Evolutionary conservation across 768 basidiomycete species (phyloP).

Genomic region (Tylopilus subfusipes): DNA sequence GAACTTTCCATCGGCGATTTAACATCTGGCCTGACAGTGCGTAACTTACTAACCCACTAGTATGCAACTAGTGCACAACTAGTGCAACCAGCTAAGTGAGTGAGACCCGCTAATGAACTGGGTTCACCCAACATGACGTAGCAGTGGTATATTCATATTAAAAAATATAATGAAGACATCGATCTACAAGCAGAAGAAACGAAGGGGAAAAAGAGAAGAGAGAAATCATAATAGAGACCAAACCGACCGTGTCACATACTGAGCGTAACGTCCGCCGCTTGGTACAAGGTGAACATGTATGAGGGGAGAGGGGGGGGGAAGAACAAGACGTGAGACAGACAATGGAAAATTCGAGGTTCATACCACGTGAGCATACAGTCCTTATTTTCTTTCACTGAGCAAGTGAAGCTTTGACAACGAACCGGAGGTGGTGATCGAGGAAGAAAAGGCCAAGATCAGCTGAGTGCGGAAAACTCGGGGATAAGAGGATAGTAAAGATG

Average conservation of each 20-base stretch:
- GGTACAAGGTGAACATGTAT: constrained; percentile 20
- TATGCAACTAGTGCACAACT: too few relatives aligned
- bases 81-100: too few relatives aligned
- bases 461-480: constrained; percentile 25
- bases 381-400: constrained; percentile 7
- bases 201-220: not conserved
- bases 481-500: constrained; percentile 28
- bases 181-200: not conserved
- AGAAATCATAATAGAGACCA: constrained; percentile 9
- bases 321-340: constrained; percentile 19
- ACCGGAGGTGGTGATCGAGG: constrained; percentile 14
- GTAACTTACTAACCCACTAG: too few relatives aligned
- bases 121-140: not conserved
- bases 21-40: too few relatives aligned
- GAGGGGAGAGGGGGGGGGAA: not conserved
- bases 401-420: constrained; percentile 8
- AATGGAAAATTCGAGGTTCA: constrained; percentile 16
- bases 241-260: constrained; percentile 33
- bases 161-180: constrained; percentile 3
- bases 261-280: constrained; percentile 14
- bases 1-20: too few relatives aligned
- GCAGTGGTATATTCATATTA: constrained; percentile 23
- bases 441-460: constrained; percentile 15
- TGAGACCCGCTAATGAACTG: too few relatives aligned
- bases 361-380: constrained; percentile 27